Evolutionary conservation across 192 early-diverging fungal genomes (phyloP).

Genomic region (Thamnidium elegans): DNA sequence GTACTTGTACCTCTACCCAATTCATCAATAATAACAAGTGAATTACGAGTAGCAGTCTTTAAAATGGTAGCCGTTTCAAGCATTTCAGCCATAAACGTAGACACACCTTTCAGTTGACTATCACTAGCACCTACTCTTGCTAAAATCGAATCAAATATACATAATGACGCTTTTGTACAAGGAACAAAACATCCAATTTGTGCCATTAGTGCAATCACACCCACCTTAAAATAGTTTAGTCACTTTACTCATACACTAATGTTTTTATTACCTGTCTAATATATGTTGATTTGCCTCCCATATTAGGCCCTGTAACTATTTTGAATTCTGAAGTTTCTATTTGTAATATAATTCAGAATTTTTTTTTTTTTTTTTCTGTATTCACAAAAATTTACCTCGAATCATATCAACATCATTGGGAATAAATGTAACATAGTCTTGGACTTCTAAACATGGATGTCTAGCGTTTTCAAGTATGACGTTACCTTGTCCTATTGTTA

Average conservation of each 20-base stretch:
- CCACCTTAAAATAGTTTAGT: slow-evolving; percentile 53
- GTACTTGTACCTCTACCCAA: slow-evolving; percentile 97
- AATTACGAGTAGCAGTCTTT: slow-evolving; percentile 76
- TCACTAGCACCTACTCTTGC: slow-evolving; percentile 95
- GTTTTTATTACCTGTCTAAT: slow-evolving; percentile 74
- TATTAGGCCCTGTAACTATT: slow-evolving; percentile 97
- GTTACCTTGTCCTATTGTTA: slow-evolving; percentile 53
- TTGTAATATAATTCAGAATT: neutral
- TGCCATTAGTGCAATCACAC: slow-evolving; percentile 90
- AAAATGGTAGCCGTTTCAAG: slow-evolving; percentile 89
- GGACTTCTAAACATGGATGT: slow-evolving; percentile 93
- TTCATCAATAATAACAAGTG: slow-evolving; percentile 94
- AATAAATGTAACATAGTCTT: slow-evolving; percentile 90
- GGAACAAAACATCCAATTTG: slow-evolving; percentile 95
- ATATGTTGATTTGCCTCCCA: slow-evolving; percentile 98
- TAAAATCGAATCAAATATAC: slow-evolving; percentile 84
- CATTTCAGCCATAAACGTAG: slow-evolving; percentile 97
- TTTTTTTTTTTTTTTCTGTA: neutral
- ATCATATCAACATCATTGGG: slow-evolving; percentile 84
- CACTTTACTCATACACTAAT: neutral
- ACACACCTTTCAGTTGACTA: slow-evolving; percentile 87
- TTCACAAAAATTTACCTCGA: slow-evolving; percentile 43
- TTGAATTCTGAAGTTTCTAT: slow-evolving; percentile 66
- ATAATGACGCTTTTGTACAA: slow-evolving; percentile 68
- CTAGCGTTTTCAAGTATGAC: slow-evolving; percentile 69